Base-by-base conservation (phyloP, 805 yeast genomes). In the Kazachstania taianensis region DNA sequence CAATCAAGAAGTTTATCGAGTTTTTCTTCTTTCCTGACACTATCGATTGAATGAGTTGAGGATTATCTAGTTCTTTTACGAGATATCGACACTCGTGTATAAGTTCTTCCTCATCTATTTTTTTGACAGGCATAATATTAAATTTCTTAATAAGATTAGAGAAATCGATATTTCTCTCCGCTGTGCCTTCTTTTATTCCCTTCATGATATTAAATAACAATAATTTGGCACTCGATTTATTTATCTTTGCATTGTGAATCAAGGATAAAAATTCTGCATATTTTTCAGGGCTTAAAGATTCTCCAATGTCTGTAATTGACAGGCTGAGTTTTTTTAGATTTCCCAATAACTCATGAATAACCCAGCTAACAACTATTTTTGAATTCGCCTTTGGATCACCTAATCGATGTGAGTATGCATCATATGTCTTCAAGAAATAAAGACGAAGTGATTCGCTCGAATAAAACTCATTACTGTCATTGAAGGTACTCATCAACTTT, bases 331-430 rank as follows among this genome's bases (percentile, higher is more conserved):
- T 76, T 6, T 74, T 66, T 41, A 83, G 63, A 10, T 73, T 63
- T 0, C 96, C 96, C 13, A 84, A 50, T 28, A 85, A 61, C 43
- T 84, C 87, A 58, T 89, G 87, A 6, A 84, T 73, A 7, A 85
- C 56, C 94, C 95, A 89, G 51, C 81, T 83, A 20, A 77, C 74
- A 2, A 75, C 75, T 28, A 63, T 41, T 40, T 65, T 73, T 7
- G 53, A 48, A 12, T 52, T 52, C 37, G 43, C 44, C 7, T 53
- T 42, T 8, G 56, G 41, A 10, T 42, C 26, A 2, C 39, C 49
- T 8, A 59, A 55, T 5, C 37, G 14, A 22, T 7, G 52, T 40
- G 41, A 61, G 68, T 19, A 81, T 55, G 3, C 22, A 7, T 43
- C 25, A 31, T 50, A 57, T 5, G 52, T 43, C 6, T 59, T 47